Evolutionary conservation across 2,329 filamentous ascomycete species (phyloP).

Genomic region (Chaetothyriales sp.): DNA sequence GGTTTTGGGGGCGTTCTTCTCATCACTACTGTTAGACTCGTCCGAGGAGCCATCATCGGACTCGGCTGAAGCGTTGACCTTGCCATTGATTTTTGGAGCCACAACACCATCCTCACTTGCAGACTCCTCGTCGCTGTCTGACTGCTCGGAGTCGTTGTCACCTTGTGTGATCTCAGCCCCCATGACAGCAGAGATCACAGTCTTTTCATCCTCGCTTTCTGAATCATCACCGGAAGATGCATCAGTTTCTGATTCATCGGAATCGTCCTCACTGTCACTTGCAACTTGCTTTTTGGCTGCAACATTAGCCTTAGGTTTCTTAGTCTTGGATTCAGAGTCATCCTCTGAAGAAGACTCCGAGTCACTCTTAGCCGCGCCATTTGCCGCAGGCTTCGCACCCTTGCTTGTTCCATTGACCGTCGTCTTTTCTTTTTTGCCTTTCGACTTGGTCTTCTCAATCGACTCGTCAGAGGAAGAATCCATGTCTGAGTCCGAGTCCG

Average conservation of each 20-base stretch:
- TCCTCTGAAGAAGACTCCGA: constrained; percentile 19
- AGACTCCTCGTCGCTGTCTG: constrained; percentile 6
- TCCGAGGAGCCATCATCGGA: constrained; percentile 20
- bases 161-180: background rate
- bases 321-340: constrained; percentile 21
- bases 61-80: constrained; percentile 6
- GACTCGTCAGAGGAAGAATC: constrained; percentile 22
- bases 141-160: constrained; percentile 7
- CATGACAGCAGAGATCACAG: constrained; percentile 1
- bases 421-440: background rate
- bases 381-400: background rate
- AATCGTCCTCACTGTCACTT: constrained; percentile 10
- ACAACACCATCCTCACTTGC: constrained; percentile 21
- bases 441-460: background rate
- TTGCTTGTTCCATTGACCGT: background rate
- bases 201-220: constrained; percentile 11
- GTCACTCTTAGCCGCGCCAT: constrained; percentile 22
- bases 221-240: constrained; percentile 19
- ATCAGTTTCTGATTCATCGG: constrained; percentile 6
- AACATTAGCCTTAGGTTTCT: constrained; percentile 16
- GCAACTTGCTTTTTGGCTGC: constrained; percentile 1
- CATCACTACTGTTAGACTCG: constrained; percentile 19
- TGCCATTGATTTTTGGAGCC: constrained; percentile 3
- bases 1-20: constrained; percentile 9
- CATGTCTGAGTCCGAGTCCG: constrained; percentile 28